A percentile compares a stretch with the other conserved stretches of the same genome.
Evolutionary conservation across 2,329 filamentous ascomycete species (phyloP).

Genomic region (Cadophora gregata): DNA sequence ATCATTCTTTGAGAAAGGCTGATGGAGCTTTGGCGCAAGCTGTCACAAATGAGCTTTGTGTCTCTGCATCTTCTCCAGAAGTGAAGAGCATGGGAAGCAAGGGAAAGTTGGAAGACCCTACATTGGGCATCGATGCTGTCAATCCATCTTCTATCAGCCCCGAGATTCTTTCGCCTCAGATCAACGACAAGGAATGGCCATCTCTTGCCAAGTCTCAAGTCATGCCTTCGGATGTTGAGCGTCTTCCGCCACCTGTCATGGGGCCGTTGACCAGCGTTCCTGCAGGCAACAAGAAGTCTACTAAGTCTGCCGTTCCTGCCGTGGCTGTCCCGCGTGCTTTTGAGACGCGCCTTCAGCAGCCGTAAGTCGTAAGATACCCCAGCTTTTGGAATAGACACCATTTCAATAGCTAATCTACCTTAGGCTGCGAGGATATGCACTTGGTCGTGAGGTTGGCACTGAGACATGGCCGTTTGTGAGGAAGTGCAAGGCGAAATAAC

Average conservation of each 20-base stretch:
- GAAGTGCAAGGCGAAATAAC: slow-evolving; percentile 22
- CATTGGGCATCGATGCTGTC: neutral
- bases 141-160: neutral
- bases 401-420: slow-evolving; percentile 19
- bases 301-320: slow-evolving; percentile 19
- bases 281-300: slow-evolving; percentile 16
- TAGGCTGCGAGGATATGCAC: neutral
- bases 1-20: slow-evolving; percentile 25
- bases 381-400: slow-evolving; percentile 2
- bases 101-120: neutral
- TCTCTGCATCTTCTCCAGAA: neutral
- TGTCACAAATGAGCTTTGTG: neutral
- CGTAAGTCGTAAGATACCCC: slow-evolving; percentile 40
- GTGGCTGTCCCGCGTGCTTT: slow-evolving; percentile 35
- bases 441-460: slow-evolving; percentile 11
- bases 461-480: slow-evolving; percentile 36
- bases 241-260: slow-evolving; percentile 21
- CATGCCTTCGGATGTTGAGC: slow-evolving; percentile 33
- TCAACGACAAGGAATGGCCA: slow-evolving; percentile 32
- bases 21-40: slow-evolving; percentile 22
- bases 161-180: neutral
- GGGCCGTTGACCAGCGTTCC: slow-evolving; percentile 15
- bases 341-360: slow-evolving; percentile 31
- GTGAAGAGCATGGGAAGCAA: neutral
- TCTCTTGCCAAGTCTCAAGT: slow-evolving; percentile 31